Conservation (phyloP, 140 eudicot species). For the Oenanthe javanica region DNA sequence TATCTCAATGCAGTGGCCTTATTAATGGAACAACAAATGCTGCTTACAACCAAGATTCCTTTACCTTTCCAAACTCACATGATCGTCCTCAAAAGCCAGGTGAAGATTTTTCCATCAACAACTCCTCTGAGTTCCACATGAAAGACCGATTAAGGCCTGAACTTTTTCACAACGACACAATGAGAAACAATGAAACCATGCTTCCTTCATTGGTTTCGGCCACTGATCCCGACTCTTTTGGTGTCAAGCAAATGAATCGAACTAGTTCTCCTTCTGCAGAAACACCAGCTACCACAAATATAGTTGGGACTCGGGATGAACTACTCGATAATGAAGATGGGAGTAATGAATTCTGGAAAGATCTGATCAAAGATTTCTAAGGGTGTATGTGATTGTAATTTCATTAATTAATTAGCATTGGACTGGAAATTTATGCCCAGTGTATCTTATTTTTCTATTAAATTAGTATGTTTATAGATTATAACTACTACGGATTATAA, state of each 20-base stretch:
- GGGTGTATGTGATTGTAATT: not conserved
- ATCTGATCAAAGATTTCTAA: slow-evolving; percentile 43
- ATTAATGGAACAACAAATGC: too few relatives aligned
- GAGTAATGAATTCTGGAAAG: slow-evolving; percentile 27
- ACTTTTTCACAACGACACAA: not conserved
- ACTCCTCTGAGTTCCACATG: not conserved
- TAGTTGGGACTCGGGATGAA: not conserved
- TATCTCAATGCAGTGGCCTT: too few relatives aligned
- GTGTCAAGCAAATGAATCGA: slow-evolving; percentile 10
- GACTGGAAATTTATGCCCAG: not conserved
- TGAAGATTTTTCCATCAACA: not conserved
- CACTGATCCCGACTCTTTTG: not conserved
- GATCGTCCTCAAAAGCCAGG: not conserved
- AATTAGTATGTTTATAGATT: not conserved
- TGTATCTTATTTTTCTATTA: not conserved
- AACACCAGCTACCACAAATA: not conserved
- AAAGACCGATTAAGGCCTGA: not conserved
- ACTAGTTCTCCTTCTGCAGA: not conserved
- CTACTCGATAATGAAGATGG: not conserved
- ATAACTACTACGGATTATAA: not conserved
- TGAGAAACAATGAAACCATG: not conserved
- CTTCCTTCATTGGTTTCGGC: not conserved
- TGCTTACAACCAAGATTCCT: not conserved
- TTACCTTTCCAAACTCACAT: not conserved
- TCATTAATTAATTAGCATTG: not conserved